A percentile compares a stretch with the other conserved stretches of the same genome.
Conservation (phyloP, 2,329 filamentous ascomycete genomes). For the Trichoderma hamatum region DNA sequence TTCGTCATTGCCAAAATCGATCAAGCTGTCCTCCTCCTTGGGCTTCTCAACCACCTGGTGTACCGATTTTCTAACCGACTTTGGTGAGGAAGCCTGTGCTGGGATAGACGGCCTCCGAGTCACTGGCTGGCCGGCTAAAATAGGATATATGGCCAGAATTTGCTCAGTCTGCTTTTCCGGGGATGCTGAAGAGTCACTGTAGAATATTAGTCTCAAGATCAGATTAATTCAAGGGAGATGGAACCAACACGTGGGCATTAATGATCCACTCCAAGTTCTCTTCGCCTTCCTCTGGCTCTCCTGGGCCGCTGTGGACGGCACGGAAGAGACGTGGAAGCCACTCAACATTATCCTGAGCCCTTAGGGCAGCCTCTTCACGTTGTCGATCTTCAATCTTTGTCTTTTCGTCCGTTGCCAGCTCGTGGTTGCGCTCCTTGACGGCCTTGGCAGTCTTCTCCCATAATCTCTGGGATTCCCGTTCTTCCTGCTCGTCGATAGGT, state of each 20-base stretch:
- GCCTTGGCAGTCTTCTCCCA: slow-evolving; percentile 84
- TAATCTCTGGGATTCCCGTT: slow-evolving; percentile 84
- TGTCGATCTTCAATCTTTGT: slow-evolving; percentile 94
- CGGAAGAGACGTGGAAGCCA: slow-evolving; percentile 91
- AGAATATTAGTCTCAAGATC: slow-evolving; percentile 21
- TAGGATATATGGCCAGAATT: slow-evolving; percentile 82
- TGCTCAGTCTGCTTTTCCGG: slow-evolving; percentile 76
- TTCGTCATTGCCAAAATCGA: slow-evolving; percentile 56
- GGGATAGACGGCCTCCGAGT: slow-evolving; percentile 60
- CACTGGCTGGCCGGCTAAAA: slow-evolving; percentile 74
- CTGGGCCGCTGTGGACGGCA: slow-evolving; percentile 68
- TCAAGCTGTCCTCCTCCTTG: slow-evolving; percentile 48
- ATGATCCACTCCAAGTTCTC: slow-evolving; percentile 96
- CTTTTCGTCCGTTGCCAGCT: slow-evolving; percentile 90
- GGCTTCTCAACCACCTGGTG: not conserved
- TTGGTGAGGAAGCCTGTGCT: slow-evolving; percentile 37
- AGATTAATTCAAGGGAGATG: no score
- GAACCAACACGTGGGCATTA: slow-evolving; percentile 76
- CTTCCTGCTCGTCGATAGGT: slow-evolving; percentile 82
- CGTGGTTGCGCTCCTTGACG: slow-evolving; percentile 83
- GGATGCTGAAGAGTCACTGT: slow-evolving; percentile 49
- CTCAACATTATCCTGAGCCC: slow-evolving; percentile 76
- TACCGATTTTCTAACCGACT: slow-evolving; percentile 24
- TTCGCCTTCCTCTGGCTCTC: slow-evolving; percentile 75
- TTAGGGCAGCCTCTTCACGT: slow-evolving; percentile 80